Base-by-base conservation (phyloP, 805 yeast species). In the Kuraishia hungarica region DNA sequence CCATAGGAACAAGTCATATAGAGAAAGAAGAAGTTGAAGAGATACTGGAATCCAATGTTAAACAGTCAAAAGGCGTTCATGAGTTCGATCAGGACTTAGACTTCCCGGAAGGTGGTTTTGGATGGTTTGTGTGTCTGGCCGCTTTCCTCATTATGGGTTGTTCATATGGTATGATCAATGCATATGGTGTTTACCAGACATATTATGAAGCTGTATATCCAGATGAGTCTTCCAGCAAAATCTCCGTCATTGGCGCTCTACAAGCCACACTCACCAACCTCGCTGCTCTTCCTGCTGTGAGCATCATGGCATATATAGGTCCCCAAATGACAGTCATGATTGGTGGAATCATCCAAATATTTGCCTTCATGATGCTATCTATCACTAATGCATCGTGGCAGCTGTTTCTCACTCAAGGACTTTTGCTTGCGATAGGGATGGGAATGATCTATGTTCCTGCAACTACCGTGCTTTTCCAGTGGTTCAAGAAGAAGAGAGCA, bases 151-250 rank as follows among this genome's bases (percentile, higher is more conserved):
- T 73, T 64, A 64, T 73, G 73, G 62, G 76, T 61, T 64, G 78
- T 56, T 77, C 84, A 0, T 83, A 80, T 76, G 89, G 89, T 19
- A 72, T 82, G 68, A 79, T 79, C 56, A 79, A 83, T 48, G 72
- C 80, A 2, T 83, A 71, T 65, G 88, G 87, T 26, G 80, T 81
- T 2, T 84, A 80, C 61, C 78, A 82, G 54, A 70, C 76, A 39
- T 80, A 76, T 62, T 83, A 82, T 60, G 68, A 72, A 22, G 59
- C 58, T 5, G 53, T 56, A 28, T 81, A 78, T 55, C 72, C 75
- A 0, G 72, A 73, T 13, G 78, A 78, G 2, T 62, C 71, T 35
- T 70, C 81, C 19, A 73, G 73, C 55, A 79, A 77, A 47, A 72
- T 76, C 51, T 78, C 84, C 1, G 67, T 80, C 13, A 77, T 82